These are phyloP conservation scores for Ascochyta viciae-villosae DNA, from an alignment of 2,329 filamentous ascomycete species.

Conservation along the genomic window DNA sequence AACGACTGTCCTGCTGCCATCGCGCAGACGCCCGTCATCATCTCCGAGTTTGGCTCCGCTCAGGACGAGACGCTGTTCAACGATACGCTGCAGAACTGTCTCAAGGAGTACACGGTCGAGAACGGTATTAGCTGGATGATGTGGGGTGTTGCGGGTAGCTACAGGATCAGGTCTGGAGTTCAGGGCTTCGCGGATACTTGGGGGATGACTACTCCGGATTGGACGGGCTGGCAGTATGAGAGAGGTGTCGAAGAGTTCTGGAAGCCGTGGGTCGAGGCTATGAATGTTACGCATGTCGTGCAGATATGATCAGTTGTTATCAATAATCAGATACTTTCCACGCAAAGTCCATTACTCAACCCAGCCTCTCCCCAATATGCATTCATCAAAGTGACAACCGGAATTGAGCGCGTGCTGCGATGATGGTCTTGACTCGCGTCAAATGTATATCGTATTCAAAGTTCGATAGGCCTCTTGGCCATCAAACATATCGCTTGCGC, in stretches of 20 bases:
- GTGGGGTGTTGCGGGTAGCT: conserved; percentile 59
- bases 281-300: conserved; percentile 41
- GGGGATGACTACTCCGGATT: conserved; percentile 58
- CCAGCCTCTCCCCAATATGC: neutral
- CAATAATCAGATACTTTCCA: too few species aligned
- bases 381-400: neutral
- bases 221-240: conserved; percentile 56
- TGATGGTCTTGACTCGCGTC: neutral
- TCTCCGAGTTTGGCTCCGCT: conserved; percentile 49
- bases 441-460: conserved; percentile 11
- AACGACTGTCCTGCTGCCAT: conserved; percentile 44
- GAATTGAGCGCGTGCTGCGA: neutral
- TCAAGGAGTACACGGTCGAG: conserved; percentile 55
- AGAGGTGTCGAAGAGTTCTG: conserved; percentile 57
- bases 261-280: conserved; percentile 59
- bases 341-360: neutral
- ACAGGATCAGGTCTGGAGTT: conserved; percentile 54
- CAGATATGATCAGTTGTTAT: neutral
- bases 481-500: conserved; percentile 5
- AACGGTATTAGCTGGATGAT: conserved; percentile 59
- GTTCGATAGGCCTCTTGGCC: conserved; percentile 14
- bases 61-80: conserved; percentile 52
- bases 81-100: conserved; percentile 56
- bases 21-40: conserved; percentile 46
- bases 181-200: conserved; percentile 58